Base-by-base conservation (phyloP, 2,329 filamentous ascomycete genomes). In the Ceratocystis smalleyi region DNA sequence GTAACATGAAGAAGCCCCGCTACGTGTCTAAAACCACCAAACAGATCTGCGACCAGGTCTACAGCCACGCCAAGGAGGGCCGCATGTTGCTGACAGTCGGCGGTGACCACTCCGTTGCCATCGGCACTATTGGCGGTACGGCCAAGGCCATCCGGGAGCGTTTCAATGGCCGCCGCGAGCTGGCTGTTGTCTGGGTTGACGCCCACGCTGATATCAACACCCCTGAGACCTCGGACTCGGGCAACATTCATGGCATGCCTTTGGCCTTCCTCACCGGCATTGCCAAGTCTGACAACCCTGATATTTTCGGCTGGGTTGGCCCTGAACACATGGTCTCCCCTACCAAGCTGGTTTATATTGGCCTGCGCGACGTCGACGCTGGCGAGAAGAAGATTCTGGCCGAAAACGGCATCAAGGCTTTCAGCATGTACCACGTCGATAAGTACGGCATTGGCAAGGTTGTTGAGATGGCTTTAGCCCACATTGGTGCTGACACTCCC, bases 401-500 rank as follows among this genome's bases (percentile, higher is more conserved):
- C 65, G 89, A 97, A 69, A 79, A 97, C 71, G 86, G 87, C 51
- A 94, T 99, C 78, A 92, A 89, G 79, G 92, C 92, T 3, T 99
- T 97, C 72, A 92, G 87, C 77, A 99, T 99, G 94, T 94, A 96
- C 73, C 94, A 99, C 73, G 88, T 99, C 74, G 94, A 99, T 75
- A 82, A 83, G 87, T 81, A 97, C 72, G 94, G 94, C 59, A 99
- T 99, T 71, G 94, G 94, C 64, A 87, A 87, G 69, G 90, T 99
- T 68, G 91, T 99, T 77, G 94, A 97, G 72, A 95, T 96, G 92
- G 92, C 92, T n/a, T 81, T 99, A 63, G 92, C 87, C 40, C 91
- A 96, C 78, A 95, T 97, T 69, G 94, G 94, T 70, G 83, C 79
- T 71, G 94, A 97, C 73, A 96, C 91, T 0, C 94, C 94, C 51